A percentile compares a stretch with the other conserved stretches of the same genome.
Evolutionary conservation across 192 early-diverging fungal genomes (phyloP).

Genomic region (Podila horticola): DNA sequence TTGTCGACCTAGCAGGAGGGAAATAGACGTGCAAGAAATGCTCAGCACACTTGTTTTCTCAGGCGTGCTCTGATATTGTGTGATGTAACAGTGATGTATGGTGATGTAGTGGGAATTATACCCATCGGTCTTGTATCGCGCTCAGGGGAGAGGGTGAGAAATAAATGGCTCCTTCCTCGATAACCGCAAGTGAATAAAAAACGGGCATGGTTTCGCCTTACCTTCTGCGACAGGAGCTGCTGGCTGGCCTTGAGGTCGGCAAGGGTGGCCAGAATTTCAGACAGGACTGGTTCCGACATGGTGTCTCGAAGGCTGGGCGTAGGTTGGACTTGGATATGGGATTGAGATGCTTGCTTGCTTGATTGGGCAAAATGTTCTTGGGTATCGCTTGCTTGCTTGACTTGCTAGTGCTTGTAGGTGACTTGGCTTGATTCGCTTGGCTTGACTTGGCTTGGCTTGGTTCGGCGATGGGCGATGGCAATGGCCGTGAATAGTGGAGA

Average conservation of each 20-base stretch:
- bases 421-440: background rate
- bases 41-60: too few relatives aligned
- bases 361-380: slow-evolving; percentile 4
- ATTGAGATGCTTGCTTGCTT: background rate
- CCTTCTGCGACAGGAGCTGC: slow-evolving; percentile 41
- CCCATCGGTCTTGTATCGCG: background rate
- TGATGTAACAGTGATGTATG: too few relatives aligned
- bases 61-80: too few relatives aligned
- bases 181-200: background rate
- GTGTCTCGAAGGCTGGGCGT: background rate
- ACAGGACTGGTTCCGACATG: slow-evolving; percentile 45
- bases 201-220: background rate
- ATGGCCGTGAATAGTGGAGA: slow-evolving; percentile 3
- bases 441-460: background rate
- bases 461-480: slow-evolving; percentile 6
- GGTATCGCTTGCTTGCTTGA: background rate
- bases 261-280: slow-evolving; percentile 37
- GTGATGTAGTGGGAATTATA: too few relatives aligned
- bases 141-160: background rate
- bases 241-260: slow-evolving; percentile 34
- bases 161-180: background rate
- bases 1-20: slow-evolving; percentile 29
- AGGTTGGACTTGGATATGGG: background rate
- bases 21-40: too few relatives aligned
- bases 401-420: background rate